Conservation (phyloP, 2,329 filamentous ascomycete genomes). For the Apiospora hydei region DNA sequence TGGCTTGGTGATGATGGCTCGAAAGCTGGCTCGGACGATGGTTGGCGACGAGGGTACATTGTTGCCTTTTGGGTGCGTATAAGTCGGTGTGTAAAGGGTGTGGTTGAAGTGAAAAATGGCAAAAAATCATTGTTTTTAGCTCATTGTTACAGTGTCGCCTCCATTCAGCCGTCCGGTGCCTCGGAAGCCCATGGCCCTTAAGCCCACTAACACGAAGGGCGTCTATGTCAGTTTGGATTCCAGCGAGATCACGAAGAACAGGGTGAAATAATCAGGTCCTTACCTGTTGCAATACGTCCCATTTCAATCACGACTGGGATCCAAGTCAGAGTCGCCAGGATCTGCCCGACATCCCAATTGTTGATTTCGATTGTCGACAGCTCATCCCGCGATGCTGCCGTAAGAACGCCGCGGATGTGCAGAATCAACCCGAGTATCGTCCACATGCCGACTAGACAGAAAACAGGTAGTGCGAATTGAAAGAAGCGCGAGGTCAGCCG, state of each 20-base stretch:
- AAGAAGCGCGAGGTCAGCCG: not conserved
- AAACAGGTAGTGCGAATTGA: not conserved
- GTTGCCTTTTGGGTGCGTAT: too few species aligned
- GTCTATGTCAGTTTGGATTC: not conserved
- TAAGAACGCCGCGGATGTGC: constrained; percentile 1
- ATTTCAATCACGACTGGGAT: not conserved
- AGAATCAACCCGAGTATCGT: not conserved
- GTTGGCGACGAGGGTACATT: too few species aligned
- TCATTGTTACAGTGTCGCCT: too few species aligned
- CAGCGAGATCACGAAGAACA: too few species aligned
- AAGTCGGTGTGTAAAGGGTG: too few species aligned
- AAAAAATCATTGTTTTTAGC: too few species aligned
- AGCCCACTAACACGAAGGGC: not conserved
- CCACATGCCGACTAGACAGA: constrained; percentile 7
- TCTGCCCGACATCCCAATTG: not conserved
- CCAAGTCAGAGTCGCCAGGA: constrained; percentile 4
- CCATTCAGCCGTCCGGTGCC: too few species aligned
- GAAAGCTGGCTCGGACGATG: too few species aligned
- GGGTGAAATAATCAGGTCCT: not conserved
- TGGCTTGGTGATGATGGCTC: too few species aligned
- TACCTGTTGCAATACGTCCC: not conserved
- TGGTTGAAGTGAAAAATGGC: too few species aligned
- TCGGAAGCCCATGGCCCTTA: not conserved
- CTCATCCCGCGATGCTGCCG: not conserved
- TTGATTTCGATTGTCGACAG: not conserved